phyloP scores from a whole-genome alignment of 495 filamentous ascomycete species.

The Glonium stellatum region DNA sequence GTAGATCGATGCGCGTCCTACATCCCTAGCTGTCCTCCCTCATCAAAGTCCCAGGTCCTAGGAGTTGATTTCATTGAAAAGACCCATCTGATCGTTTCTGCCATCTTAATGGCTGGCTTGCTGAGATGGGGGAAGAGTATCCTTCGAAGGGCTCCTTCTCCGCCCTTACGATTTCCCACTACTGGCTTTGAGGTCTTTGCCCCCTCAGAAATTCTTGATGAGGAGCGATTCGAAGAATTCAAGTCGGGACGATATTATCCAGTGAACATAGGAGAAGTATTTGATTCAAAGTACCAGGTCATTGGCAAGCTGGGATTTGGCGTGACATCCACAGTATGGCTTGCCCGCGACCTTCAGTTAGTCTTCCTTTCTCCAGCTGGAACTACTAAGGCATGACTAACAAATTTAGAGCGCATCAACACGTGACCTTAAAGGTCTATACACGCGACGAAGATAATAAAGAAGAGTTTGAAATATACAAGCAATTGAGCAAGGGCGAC shows the following conservation, averaged over 20 bases:
- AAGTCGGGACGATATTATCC: conserved; percentile 33
- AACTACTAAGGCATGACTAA: conserved; percentile 2
- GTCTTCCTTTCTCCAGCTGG: conserved; percentile 15
- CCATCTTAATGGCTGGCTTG: conserved; percentile 1
- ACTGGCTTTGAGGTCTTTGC: background rate
- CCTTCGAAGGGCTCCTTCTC: conserved; percentile 1
- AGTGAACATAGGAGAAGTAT: conserved; percentile 38
- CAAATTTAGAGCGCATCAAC: conserved; percentile 3
- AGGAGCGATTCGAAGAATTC: conserved; percentile 3
- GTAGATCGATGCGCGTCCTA: background rate
- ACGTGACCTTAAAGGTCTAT: conserved; percentile 1
- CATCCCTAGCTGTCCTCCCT: background rate
- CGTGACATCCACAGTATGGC: conserved; percentile 43
- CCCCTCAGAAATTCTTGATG: background rate
- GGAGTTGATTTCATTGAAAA: background rate
- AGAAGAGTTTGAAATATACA: conserved; percentile 6
- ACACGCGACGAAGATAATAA: conserved; percentile 1
- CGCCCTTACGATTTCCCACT: background rate
- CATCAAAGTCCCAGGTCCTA: background rate
- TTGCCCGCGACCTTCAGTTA: conserved; percentile 46
- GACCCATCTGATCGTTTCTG: background rate
- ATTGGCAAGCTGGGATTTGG: conserved; percentile 45
- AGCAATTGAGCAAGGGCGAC: conserved; percentile 4
- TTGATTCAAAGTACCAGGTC: conserved; percentile 38
- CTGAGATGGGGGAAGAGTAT: conserved; percentile 1